Evolutionary conservation across 257 asterid species (phyloP), one percentile per base, ranked within the genome.

Genomic region (Ophiorrhiza pumila): DNA sequence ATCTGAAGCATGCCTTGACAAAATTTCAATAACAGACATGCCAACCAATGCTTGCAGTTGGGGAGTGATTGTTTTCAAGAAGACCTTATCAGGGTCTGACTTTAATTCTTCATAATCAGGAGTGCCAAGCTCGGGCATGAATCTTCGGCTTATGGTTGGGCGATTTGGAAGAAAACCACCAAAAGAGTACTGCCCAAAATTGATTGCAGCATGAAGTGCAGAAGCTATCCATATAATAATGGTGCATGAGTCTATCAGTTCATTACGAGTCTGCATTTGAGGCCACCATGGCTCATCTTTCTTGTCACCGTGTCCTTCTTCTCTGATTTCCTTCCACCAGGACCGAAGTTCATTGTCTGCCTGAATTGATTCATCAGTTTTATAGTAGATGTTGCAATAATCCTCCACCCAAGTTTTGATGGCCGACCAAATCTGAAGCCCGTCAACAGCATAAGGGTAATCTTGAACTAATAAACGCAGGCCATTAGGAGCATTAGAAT

Each of bases 191-290:
- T 82, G 91, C 29, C 92, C 91, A 37, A 90, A 90, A 70, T 85
- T 88, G 43, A 87, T 74, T 2, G 95, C 90, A 14, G 96, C 95
- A 11, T 90, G 95, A 60, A 88, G 91, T 20, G 96, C 96, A 10
- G 95, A 88, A 0, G 95, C 85, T 46, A 85, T 34, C 96, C 96
- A 90, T 76, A 90, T 86, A 68, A 81, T 87, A 66, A 45, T 90
- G 52, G 95, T 85, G 86, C 92, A 84, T 14, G 90, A 79, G 15
- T 86, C 81, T 20, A 80, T 73, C 22, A 90, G 87, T 25, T 85
- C 96, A 42, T 82, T 34, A 1, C n/a, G n/a, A n/a, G n/a, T n/a
- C n/a, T n/a, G n/a, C n/a, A n/a, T n/a, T n/a, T n/a, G n/a, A n/a
- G n/a, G n/a, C n/a, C n/a, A n/a, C n/a, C n/a, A n/a, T n/a, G n/a